A percentile compares a stretch with the other conserved stretches of the same genome.
Evolutionary conservation across 306 rosid genomes (phyloP).

Genomic region (Cyclanthera cordifolia): DNA sequence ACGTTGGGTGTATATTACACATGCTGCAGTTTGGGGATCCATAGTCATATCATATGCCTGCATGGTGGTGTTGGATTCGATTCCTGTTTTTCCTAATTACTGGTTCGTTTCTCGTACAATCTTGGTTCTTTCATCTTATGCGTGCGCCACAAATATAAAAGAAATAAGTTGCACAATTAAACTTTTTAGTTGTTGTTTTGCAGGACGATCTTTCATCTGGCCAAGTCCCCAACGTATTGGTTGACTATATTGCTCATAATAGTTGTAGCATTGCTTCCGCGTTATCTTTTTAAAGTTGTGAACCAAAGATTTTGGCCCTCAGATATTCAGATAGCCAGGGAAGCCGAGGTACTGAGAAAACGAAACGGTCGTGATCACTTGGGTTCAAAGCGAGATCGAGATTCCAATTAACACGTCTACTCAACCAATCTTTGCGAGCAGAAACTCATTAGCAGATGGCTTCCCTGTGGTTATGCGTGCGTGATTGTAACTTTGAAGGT

Average conservation of each 20-base stretch:
- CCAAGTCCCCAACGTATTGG: conserved; percentile 67
- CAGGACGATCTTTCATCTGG: conserved; percentile 79
- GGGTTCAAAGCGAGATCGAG: conserved; percentile 37
- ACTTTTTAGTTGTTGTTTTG: conserved; percentile 13
- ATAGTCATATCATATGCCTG: conserved; percentile 73
- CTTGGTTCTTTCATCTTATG: background rate
- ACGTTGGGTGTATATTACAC: conserved; percentile 75
- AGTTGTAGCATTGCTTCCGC: conserved; percentile 74
- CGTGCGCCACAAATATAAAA: conserved; percentile 6
- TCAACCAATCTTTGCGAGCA: conserved; percentile 16
- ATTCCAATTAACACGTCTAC: conserved; percentile 33
- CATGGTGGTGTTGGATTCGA: conserved; percentile 75
- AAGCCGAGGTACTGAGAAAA: conserved; percentile 39
- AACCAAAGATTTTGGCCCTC: conserved; percentile 71
- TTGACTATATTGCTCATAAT: conserved; percentile 62
- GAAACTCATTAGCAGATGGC: conserved; percentile 27
- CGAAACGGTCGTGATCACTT: conserved; percentile 16
- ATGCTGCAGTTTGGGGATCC: conserved; percentile 89
- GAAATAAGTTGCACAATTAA: no score
- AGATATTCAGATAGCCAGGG: conserved; percentile 86
- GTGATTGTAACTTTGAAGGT: conserved; percentile 34
- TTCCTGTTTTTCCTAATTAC: conserved; percentile 73
- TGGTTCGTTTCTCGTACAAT: conserved; percentile 43
- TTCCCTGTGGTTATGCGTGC: conserved; percentile 22
- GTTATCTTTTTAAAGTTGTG: conserved; percentile 60